phyloP scores from a whole-genome alignment of 768 basidiomycete genomes.

The Russula foetens region DNA sequence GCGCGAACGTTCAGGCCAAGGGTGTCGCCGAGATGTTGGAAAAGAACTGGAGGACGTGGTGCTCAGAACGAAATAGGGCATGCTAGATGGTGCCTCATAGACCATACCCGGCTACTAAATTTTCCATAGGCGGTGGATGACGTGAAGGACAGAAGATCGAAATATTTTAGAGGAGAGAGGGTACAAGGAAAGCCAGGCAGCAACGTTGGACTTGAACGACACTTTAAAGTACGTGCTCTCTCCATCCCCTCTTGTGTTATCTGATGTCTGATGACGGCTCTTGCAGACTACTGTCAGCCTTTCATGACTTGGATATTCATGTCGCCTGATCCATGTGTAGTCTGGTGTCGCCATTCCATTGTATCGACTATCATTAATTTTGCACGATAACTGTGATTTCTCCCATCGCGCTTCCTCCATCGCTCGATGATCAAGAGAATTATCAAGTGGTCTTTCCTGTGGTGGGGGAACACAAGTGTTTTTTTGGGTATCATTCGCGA shows the following conservation, averaged over 20 bases:
- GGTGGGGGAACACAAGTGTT: no score
- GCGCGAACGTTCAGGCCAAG: slow-evolving; percentile 87
- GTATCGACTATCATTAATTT: background rate
- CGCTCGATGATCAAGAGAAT: background rate
- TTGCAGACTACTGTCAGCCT: slow-evolving; percentile 14
- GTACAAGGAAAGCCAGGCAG: slow-evolving; percentile 16
- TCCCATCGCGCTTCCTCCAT: background rate
- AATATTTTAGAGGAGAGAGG: slow-evolving; percentile 17
- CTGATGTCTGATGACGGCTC: background rate
- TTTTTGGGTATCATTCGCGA: no score
- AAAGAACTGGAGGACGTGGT: slow-evolving; percentile 89
- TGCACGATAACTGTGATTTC: background rate
- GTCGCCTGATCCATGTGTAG: slow-evolving; percentile 5
- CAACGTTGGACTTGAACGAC: slow-evolving; percentile 21
- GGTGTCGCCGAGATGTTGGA: slow-evolving; percentile 94
- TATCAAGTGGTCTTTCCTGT: no score
- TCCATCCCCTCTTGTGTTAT: background rate
- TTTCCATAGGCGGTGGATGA: background rate
- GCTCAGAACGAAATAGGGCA: slow-evolving; percentile 61
- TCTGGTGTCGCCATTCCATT: background rate
- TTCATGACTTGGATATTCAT: slow-evolving; percentile 18
- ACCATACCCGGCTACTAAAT: background rate
- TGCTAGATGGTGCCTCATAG: background rate
- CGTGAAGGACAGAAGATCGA: slow-evolving; percentile 14
- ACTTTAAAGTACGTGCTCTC: slow-evolving; percentile 11